Evolutionary conservation across 2,329 filamentous ascomycete genomes (phyloP).

Genomic region (Xylaria sp.): DNA sequence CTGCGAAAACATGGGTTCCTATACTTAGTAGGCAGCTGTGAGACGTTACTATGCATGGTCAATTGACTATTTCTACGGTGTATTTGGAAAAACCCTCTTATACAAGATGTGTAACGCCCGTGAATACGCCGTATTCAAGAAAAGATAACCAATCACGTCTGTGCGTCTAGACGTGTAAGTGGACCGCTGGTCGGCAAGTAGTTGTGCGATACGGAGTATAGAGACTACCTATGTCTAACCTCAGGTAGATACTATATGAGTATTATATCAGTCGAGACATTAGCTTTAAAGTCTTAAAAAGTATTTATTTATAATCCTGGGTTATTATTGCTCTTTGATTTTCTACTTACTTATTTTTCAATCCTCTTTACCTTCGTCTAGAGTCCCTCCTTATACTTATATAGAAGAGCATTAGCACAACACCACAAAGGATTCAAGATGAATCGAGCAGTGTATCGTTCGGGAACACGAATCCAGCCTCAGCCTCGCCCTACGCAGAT

Average conservation of each 20-base stretch:
- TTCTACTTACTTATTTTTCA: too few species aligned
- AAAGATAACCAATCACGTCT: not conserved
- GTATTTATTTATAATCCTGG: not conserved
- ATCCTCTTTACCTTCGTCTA: not conserved
- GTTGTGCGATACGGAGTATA: not conserved
- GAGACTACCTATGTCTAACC: not conserved
- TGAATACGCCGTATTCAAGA: slow-evolving; percentile 18
- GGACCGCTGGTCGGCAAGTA: not conserved
- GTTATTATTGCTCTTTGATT: not conserved
- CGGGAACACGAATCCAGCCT: not conserved
- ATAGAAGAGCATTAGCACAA: not conserved
- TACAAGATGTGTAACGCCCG: not conserved
- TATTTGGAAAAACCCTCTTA: not conserved
- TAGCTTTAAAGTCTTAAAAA: not conserved
- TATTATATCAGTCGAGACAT: not conserved
- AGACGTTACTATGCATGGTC: not conserved
- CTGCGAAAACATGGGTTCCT: not conserved
- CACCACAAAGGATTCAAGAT: not conserved
- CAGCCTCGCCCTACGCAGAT: not conserved
- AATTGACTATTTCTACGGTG: not conserved
- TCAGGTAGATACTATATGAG: not conserved
- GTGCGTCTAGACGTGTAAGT: not conserved
- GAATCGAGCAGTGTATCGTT: not conserved
- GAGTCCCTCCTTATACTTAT: not conserved
- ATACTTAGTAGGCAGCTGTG: not conserved